Percentiles rank a stretch among this genome's conserved stretches.
Evolutionary conservation across 441 rosid genomes (phyloP).

Genomic region (Gossypium gossypioides): DNA sequence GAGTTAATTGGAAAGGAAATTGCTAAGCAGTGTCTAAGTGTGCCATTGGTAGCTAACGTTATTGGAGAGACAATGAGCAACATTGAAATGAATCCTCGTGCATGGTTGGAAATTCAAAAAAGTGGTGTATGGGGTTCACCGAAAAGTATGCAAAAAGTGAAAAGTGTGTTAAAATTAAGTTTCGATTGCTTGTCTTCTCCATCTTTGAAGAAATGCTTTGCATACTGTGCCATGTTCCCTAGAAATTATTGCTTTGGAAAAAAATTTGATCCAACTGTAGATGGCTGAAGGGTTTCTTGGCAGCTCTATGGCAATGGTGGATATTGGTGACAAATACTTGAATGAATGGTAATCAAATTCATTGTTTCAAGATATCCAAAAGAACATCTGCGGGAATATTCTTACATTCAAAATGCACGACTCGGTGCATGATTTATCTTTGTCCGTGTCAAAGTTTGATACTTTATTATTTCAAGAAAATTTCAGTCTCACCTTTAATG

Average conservation of each 20-base stretch:
- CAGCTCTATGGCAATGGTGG: neutral
- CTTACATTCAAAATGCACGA: neutral
- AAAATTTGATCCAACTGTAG: conserved; percentile 12
- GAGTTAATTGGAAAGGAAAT: conserved; percentile 15
- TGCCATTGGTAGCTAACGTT: conserved; percentile 1
- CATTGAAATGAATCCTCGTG: too few species aligned
- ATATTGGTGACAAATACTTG: neutral
- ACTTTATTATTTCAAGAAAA: neutral
- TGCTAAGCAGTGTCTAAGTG: conserved; percentile 14
- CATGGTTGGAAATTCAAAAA: too few species aligned
- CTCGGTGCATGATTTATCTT: conserved; percentile 20
- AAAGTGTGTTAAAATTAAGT: too few species aligned
- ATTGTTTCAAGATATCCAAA: neutral
- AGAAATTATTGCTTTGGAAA: too few species aligned
- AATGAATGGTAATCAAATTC: neutral
- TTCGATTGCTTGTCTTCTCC: too few species aligned
- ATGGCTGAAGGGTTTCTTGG: conserved; percentile 20
- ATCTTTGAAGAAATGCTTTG: too few species aligned
- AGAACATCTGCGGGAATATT: neutral
- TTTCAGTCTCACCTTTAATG: neutral
- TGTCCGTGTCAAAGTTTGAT: conserved; percentile 6
- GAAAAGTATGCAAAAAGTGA: too few species aligned
- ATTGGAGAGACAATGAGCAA: too few species aligned
- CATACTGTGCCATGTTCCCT: too few species aligned
- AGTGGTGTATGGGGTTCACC: too few species aligned